Conservation (phyloP, 2,329 filamentous ascomycete species). For the Aspergillus pseudonomiae region DNA sequence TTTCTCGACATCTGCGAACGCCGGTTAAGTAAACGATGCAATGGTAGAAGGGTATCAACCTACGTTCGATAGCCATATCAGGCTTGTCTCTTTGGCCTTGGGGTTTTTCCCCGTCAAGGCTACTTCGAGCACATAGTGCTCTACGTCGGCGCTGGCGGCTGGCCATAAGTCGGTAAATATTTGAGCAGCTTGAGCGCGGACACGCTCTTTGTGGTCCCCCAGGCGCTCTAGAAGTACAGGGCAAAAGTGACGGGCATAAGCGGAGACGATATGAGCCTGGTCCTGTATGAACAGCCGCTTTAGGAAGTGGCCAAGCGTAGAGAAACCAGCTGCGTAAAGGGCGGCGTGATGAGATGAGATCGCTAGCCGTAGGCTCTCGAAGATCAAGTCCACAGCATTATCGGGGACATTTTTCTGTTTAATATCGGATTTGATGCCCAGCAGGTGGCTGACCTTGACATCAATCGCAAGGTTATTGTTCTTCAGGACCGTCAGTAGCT, state of each 20-base stretch:
- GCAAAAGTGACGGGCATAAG: slow-evolving; percentile 70
- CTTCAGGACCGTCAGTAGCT: slow-evolving; percentile 58
- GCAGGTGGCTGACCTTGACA: slow-evolving; percentile 71
- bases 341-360: slow-evolving; percentile 75
- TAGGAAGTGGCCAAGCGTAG: slow-evolving; percentile 82
- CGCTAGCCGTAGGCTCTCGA: slow-evolving; percentile 78
- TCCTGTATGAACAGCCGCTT: slow-evolving; percentile 86
- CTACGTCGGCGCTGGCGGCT: slow-evolving; percentile 71
- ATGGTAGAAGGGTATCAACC: slow-evolving; percentile 20
- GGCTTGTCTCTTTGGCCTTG: slow-evolving; percentile 79
- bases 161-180: slow-evolving; percentile 77
- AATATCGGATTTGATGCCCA: slow-evolving; percentile 79
- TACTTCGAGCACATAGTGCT: slow-evolving; percentile 75
- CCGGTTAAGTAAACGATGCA: slow-evolving; percentile 13
- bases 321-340: slow-evolving; percentile 81
- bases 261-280: slow-evolving; percentile 69
- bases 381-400: slow-evolving; percentile 67
- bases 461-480: slow-evolving; percentile 70
- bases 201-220: slow-evolving; percentile 85
- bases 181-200: slow-evolving; percentile 73
- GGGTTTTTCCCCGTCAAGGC: slow-evolving; percentile 80
- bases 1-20: slow-evolving; percentile 73
- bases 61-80: slow-evolving; percentile 84
- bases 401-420: slow-evolving; percentile 92
- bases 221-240: slow-evolving; percentile 80